A percentile compares a stretch with the other conserved stretches of the same genome.
These are phyloP conservation scores for Suillus plorans DNA, from an alignment of 768 basidiomycete genomes.

Conservation along the genomic window DNA sequence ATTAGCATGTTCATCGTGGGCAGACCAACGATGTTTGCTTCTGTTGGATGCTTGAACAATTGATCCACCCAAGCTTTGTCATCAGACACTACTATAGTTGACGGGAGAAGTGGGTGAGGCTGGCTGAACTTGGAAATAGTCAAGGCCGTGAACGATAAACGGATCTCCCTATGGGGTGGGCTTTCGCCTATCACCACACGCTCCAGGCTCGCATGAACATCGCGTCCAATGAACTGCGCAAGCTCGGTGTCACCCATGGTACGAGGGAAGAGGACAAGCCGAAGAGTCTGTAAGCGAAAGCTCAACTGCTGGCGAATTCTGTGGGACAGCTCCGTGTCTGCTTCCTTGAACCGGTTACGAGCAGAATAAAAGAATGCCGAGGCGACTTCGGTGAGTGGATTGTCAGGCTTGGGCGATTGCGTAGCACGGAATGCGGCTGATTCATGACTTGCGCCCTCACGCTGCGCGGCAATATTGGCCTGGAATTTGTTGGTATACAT, in stretches of 20 bases:
- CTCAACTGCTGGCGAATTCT: conserved; percentile 73
- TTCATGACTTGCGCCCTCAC: conserved; percentile 74
- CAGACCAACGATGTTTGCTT: conserved; percentile 76
- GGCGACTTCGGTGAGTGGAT: conserved; percentile 82
- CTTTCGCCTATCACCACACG: conserved; percentile 53
- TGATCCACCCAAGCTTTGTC: conserved; percentile 58
- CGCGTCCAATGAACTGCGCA: conserved; percentile 68
- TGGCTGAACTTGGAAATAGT: conserved; percentile 73
- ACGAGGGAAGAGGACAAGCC: conserved; percentile 75
- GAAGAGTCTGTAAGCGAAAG: conserved; percentile 62
- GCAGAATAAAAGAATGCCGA: conserved; percentile 81
- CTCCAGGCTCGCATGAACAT: conserved; percentile 69
- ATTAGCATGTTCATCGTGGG: conserved; percentile 84
- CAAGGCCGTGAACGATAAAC: conserved; percentile 74
- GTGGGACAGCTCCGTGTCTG: conserved; percentile 57
- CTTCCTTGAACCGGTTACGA: conserved; percentile 67
- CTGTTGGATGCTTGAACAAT: conserved; percentile 58
- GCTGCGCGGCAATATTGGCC: conserved; percentile 68
- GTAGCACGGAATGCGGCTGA: conserved; percentile 76
- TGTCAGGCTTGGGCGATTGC: conserved; percentile 70
- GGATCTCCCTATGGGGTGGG: conserved; percentile 62
- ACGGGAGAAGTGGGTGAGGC: conserved; percentile 46
- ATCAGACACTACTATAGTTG: conserved; percentile 38
- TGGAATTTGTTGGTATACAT: conserved; percentile 74
- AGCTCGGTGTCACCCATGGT: conserved; percentile 77